Conservation (phyloP, 768 basidiomycete genomes). For the Scleroderma citrinum region DNA sequence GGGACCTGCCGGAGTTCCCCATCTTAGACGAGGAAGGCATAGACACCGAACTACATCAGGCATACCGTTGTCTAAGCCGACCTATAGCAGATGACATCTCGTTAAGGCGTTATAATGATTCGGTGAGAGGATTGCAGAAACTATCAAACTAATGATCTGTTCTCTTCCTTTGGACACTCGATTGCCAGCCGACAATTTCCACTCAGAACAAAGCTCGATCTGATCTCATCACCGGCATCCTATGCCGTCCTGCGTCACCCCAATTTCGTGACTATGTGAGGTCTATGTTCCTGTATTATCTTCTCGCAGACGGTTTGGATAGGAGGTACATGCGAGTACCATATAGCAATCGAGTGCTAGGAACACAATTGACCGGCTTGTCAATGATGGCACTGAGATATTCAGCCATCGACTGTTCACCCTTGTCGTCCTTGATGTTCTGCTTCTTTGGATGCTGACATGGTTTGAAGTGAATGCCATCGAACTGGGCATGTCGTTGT, state of each 20-base stretch:
- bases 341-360: too few relatives aligned
- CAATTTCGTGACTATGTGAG: too few relatives aligned
- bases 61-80: conserved; percentile 46
- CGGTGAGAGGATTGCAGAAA: conserved; percentile 48
- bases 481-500: too few relatives aligned
- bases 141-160: conserved; percentile 51
- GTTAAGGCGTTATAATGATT: conserved; percentile 48
- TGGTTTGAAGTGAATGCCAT: too few relatives aligned
- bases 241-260: conserved; percentile 62
- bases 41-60: conserved; percentile 53
- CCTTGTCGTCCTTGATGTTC: too few relatives aligned
- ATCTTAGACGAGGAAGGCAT: conserved; percentile 48
- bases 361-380: too few relatives aligned
- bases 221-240: conserved; percentile 53
- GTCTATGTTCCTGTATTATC: too few relatives aligned
- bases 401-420: too few relatives aligned
- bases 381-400: too few relatives aligned
- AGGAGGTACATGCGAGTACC: too few relatives aligned
- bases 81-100: conserved; percentile 57
- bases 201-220: conserved; percentile 49
- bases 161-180: background rate
- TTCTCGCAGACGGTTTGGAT: too few relatives aligned
- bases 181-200: conserved; percentile 2
- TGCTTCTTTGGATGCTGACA: too few relatives aligned
- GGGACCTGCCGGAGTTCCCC: conserved; percentile 71